These are phyloP conservation scores for Diplodia corticola DNA, from an alignment of 2,329 filamentous ascomycete genomes.

Conservation along the genomic window DNA sequence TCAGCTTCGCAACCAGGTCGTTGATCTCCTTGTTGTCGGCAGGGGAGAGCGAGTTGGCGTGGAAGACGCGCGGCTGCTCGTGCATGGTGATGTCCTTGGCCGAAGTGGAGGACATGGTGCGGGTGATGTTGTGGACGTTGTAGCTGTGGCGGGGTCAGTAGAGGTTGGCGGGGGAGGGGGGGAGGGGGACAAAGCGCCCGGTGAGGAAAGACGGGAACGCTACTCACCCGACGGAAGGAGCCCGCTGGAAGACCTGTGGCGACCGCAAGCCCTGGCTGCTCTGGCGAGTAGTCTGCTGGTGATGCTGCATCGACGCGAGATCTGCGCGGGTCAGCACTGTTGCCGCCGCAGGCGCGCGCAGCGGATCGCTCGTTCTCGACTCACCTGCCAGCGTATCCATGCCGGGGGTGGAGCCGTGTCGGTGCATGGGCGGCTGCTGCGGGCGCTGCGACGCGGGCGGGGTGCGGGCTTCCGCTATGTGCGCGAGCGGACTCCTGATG, in stretches of 20 bases:
- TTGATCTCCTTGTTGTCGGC: conserved; percentile 47
- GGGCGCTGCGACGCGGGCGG: conserved; percentile 32
- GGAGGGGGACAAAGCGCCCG: not conserved
- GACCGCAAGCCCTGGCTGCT: conserved; percentile 33
- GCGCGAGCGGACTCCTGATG: conserved; percentile 23
- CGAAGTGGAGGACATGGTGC: conserved; percentile 46
- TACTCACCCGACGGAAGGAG: conserved; percentile 40
- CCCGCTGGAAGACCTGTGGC: conserved; percentile 31
- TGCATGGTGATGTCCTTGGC: conserved; percentile 50
- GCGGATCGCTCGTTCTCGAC: conserved; percentile 22
- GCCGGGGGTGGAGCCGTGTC: conserved; percentile 47
- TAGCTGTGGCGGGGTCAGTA: conserved; percentile 21
- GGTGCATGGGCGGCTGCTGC: conserved; percentile 36
- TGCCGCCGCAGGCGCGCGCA: not conserved
- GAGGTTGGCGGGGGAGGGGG: conserved; percentile 1
- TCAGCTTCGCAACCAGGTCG: conserved; percentile 45
- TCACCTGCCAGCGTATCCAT: conserved; percentile 52
- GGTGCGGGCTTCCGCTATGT: conserved; percentile 26
- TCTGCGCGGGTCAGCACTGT: conserved; percentile 34
- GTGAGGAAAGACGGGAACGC: conserved; percentile 10
- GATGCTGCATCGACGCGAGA: conserved; percentile 49
- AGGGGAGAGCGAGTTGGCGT: conserved; percentile 45
- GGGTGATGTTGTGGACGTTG: conserved; percentile 35
- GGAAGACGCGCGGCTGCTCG: conserved; percentile 48
- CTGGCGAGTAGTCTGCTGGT: conserved; percentile 44